These are phyloP conservation scores for Bassia scoparia DNA, from an alignment of 148 eudicot species.

Conservation along the genomic window DNA sequence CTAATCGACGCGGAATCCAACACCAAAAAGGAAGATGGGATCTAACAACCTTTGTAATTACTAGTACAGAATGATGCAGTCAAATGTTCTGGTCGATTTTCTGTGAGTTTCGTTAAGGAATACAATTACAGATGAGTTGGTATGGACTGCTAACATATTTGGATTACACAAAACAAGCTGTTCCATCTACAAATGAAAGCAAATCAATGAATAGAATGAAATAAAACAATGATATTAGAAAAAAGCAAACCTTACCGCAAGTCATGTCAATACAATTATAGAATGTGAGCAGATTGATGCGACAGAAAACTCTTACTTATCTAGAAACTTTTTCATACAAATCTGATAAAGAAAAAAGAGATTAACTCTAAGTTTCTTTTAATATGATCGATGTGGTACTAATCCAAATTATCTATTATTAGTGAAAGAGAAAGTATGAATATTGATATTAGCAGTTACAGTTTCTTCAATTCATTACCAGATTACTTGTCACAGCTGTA, in stretches of 20 bases:
- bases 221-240: background rate
- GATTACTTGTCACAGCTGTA: too few relatives aligned
- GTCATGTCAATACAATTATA: background rate
- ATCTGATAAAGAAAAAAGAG: background rate
- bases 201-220: background rate
- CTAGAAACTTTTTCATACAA: background rate
- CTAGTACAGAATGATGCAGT: constrained; percentile 1
- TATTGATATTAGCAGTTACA: too few relatives aligned
- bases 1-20: constrained; percentile 17
- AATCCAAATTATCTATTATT: background rate
- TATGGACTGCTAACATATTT: background rate
- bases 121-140: background rate
- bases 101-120: background rate
- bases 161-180: constrained; percentile 1
- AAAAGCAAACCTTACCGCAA: constrained; percentile 11
- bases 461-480: too few relatives aligned
- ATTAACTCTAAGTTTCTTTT: constrained; percentile 26
- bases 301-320: background rate
- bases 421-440: background rate
- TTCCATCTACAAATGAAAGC: background rate
- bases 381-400: too few relatives aligned
- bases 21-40: constrained; percentile 32
- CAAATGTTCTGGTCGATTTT: background rate
- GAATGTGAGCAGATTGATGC: background rate
- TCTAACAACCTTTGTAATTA: constrained; percentile 16